Evolutionary conservation across 1,284 basidiomycete species (phyloP).

Genomic region (Pseudozyma sp.): DNA sequence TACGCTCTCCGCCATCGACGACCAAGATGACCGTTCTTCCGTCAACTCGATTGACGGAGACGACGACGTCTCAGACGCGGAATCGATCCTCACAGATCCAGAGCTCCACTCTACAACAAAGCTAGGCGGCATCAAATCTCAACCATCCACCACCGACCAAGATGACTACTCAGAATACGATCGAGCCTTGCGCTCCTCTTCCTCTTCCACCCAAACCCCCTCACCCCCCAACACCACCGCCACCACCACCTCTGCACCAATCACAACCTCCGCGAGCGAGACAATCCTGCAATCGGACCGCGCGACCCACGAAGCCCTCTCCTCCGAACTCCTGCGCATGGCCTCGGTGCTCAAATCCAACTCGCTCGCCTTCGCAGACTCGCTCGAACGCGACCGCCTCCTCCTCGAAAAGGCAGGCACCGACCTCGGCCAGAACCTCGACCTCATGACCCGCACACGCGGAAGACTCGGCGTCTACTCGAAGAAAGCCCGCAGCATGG

Average conservation of each 20-base stretch:
- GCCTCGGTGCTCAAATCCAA: conserved; percentile 62
- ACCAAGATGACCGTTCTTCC: conserved; percentile 10
- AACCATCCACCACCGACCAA: conserved; percentile 1
- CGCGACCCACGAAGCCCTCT: conserved; percentile 62
- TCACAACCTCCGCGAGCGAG: conserved; percentile 12
- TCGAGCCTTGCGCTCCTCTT: conserved; percentile 4
- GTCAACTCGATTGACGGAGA: conserved; percentile 3
- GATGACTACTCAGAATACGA: conserved; percentile 32
- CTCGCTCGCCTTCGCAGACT: conserved; percentile 60
- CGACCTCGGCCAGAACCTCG: conserved; percentile 57
- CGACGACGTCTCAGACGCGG: conserved; percentile 18
- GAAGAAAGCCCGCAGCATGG: conserved; percentile 63
- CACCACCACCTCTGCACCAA: not conserved
- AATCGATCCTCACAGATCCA: conserved; percentile 43
- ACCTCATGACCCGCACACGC: conserved; percentile 66
- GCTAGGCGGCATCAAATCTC: conserved; percentile 16
- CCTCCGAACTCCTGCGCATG: conserved; percentile 66
- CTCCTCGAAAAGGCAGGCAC: conserved; percentile 61
- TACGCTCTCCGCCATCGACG: conserved; percentile 15
- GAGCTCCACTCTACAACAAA: conserved; percentile 17
- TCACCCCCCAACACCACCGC: not conserved
- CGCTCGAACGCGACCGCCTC: conserved; percentile 64
- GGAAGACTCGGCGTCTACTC: conserved; percentile 64
- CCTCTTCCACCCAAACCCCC: not conserved
- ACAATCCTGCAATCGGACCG: conserved; percentile 57